phyloP scores from a whole-genome alignment of 495 filamentous ascomycete genomes.

The Penicillium coffeae region DNA sequence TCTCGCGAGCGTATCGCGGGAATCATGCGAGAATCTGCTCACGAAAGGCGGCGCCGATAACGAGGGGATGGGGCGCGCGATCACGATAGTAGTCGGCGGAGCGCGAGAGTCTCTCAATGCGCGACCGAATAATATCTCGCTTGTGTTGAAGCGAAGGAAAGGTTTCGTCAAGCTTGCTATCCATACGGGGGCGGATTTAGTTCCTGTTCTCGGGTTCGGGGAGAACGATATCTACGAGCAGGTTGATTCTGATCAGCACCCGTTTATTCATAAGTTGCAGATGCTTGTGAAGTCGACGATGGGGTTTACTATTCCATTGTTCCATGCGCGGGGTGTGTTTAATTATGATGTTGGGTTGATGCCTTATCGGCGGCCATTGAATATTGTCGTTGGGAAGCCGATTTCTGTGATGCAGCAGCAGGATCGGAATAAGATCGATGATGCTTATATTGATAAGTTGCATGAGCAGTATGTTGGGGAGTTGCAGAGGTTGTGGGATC shows the following conservation, averaged over 20 bases:
- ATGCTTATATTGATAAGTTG: constrained; percentile 72
- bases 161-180: constrained; percentile 93
- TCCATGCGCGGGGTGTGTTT: constrained; percentile 89
- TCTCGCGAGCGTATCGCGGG: constrained; percentile 80
- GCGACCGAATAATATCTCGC: constrained; percentile 63
- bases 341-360: constrained; percentile 96
- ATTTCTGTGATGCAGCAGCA: constrained; percentile 63
- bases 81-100: constrained; percentile 93
- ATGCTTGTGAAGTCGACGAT: constrained; percentile 74
- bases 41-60: constrained; percentile 69
- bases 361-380: constrained; percentile 84
- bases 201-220: constrained; percentile 87
- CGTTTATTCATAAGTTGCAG: constrained; percentile 70
- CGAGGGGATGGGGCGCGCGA: constrained; percentile 91
- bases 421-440: constrained; percentile 52
- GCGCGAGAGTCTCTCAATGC: constrained; percentile 89
- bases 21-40: constrained; percentile 84
- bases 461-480: constrained; percentile 77
- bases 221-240: constrained; percentile 97
- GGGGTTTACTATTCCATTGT: constrained; percentile 90
- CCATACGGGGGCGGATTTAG: constrained; percentile 82
- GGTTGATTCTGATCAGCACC: constrained; percentile 64
- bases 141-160: constrained; percentile 78
- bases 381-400: constrained; percentile 81
- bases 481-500: constrained; percentile 76